Evolutionary conservation across 2,329 filamentous ascomycete genomes (phyloP).

Genomic region (Aureobasidium sp.): DNA sequence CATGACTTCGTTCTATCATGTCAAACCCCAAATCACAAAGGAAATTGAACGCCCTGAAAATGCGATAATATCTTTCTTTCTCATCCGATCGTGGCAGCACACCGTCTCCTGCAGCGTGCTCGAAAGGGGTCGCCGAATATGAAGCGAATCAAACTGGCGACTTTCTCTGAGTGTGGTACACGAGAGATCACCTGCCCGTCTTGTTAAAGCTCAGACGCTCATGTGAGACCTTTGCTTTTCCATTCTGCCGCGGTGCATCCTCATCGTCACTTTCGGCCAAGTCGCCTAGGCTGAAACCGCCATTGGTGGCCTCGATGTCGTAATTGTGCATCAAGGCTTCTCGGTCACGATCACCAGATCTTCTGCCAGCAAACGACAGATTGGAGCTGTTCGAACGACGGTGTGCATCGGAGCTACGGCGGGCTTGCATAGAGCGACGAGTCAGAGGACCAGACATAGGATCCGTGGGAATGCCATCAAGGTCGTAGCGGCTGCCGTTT

Average conservation of each 20-base stretch:
- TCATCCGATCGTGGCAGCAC: not conserved
- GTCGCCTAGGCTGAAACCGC: constrained; percentile 63
- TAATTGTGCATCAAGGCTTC: constrained; percentile 82
- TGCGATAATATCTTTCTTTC: not conserved
- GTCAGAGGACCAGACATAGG: constrained; percentile 84
- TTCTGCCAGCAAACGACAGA: constrained; percentile 18
- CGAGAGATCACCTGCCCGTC: not conserved
- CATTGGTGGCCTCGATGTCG: constrained; percentile 63
- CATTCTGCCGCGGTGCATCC: constrained; percentile 1
- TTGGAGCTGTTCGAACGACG: constrained; percentile 47
- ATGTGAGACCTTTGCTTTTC: constrained; percentile 4
- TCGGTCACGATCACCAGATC: constrained; percentile 48
- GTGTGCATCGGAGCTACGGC: constrained; percentile 51
- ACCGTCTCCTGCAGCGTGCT: not conserved
- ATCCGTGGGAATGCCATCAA: constrained; percentile 82
- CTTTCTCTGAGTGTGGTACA: not conserved
- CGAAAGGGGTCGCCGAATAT: not conserved
- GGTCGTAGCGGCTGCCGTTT: constrained; percentile 35
- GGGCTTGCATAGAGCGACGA: constrained; percentile 82
- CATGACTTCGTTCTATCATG: constrained; percentile 6
- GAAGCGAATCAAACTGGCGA: not conserved
- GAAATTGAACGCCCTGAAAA: not conserved
- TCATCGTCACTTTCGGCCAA: constrained; percentile 47
- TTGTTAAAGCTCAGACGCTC: constrained; percentile 7
- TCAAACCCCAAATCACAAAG: constrained; percentile 1